A percentile compares a stretch with the other conserved stretches of the same genome.
These are phyloP conservation scores for Neurospora sp. DNA, from an alignment of 2,329 filamentous ascomycete genomes.

Conservation along the genomic window DNA sequence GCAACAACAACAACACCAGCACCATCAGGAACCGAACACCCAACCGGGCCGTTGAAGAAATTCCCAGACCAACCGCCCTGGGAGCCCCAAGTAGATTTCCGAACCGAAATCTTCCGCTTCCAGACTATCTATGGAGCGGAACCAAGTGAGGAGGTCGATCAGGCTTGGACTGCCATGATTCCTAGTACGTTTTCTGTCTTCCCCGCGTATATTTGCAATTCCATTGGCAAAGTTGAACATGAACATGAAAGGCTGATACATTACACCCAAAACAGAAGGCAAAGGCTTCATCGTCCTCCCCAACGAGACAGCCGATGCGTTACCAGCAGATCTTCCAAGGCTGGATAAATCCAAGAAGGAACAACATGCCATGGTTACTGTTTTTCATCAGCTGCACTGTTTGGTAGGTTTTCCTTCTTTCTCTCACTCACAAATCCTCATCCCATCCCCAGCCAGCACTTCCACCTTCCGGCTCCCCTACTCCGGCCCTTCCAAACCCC, in stretches of 20 bases:
- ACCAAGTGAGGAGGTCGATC: neutral
- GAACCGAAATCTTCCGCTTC: neutral
- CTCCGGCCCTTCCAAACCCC: no score
- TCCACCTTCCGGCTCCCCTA: no score
- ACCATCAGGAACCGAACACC: neutral
- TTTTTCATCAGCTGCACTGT: conserved; percentile 32
- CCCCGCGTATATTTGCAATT: no score
- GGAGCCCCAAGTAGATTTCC: neutral
- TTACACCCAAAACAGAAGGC: conserved; percentile 1
- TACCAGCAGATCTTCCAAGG: neutral
- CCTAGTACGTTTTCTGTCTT: neutral
- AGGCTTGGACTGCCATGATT: conserved; percentile 2
- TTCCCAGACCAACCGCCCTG: neutral
- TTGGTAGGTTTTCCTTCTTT: conserved; percentile 14
- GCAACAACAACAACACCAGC: neutral
- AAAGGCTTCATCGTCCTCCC: neutral
- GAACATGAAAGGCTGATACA: no score
- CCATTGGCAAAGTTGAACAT: no score
- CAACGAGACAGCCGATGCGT: neutral
- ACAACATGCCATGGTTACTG: conserved; percentile 23
- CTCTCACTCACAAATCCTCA: no score
- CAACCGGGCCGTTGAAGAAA: neutral
- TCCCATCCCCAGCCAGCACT: no score
- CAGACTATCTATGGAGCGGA: neutral
- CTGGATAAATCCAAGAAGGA: neutral